These are phyloP conservation scores for Leucosporidium creatinivorum DNA, from an alignment of 768 basidiomycete genomes.

Conservation along the genomic window DNA sequence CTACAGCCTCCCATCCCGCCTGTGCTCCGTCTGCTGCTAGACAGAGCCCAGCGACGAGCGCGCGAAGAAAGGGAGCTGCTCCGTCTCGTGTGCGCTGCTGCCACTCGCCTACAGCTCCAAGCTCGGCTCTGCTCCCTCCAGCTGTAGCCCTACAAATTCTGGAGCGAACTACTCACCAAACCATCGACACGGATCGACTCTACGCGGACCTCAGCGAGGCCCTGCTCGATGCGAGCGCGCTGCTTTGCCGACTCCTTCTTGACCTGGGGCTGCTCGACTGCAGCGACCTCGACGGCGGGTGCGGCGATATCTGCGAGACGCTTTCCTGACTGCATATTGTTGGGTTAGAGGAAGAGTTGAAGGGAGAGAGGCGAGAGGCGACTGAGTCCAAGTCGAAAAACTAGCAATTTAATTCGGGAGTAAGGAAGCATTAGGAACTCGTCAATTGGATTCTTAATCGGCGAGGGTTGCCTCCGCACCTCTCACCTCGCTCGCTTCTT, in stretches of 20 bases:
- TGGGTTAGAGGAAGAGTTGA: no score
- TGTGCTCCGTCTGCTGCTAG: background rate
- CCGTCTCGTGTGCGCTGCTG: background rate
- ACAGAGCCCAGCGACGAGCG: background rate
- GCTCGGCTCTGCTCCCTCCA: background rate
- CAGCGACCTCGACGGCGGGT: slow-evolving; percentile 9
- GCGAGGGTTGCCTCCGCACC: no score
- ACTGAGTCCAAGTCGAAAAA: no score
- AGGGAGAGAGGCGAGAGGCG: no score
- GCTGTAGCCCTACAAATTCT: no score
- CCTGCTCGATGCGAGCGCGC: slow-evolving; percentile 16
- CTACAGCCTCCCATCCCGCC: background rate
- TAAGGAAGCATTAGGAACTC: no score
- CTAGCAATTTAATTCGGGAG: no score
- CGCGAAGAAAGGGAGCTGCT: background rate
- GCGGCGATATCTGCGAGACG: slow-evolving; percentile 26
- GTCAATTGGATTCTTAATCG: no score
- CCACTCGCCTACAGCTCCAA: background rate
- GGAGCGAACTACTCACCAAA: slow-evolving; percentile 19
- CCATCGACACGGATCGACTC: slow-evolving; percentile 33
- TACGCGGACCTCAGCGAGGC: slow-evolving; percentile 21
- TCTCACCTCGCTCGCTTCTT: no score
- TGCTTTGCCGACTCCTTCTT: slow-evolving; percentile 16
- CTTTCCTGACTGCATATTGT: slow-evolving; percentile 3
- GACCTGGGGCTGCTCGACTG: background rate